phyloP scores from a whole-genome alignment of 495 filamentous ascomycete genomes.

The Collariella sp. region DNA sequence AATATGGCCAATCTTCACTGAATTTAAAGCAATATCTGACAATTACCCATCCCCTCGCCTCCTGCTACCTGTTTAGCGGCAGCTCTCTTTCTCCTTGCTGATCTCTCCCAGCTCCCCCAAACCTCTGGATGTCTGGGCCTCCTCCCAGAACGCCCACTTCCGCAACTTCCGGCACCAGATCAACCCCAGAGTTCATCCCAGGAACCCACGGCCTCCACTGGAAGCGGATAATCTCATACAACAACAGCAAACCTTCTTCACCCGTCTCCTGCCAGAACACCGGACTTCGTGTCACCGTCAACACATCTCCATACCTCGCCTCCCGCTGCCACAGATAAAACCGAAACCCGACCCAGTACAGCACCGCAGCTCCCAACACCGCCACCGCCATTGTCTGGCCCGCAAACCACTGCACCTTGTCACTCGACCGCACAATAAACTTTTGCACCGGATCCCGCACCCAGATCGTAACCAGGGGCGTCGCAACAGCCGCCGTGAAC shows the following conservation, averaged over 20 bases:
- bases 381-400: constrained; percentile 8
- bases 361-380: background rate
- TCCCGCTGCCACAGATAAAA: constrained; percentile 12
- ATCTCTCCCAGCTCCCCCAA: no score
- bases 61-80: no score
- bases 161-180: background rate
- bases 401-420: constrained; percentile 12
- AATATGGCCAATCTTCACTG: no score
- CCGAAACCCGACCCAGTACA: constrained; percentile 16
- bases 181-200: background rate
- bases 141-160: background rate
- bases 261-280: constrained; percentile 12
- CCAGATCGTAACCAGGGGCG: constrained; percentile 17
- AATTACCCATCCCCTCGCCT: no score
- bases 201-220: constrained; percentile 6
- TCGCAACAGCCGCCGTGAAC: constrained; percentile 9
- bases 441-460: constrained; percentile 8
- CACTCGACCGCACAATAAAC: constrained; percentile 2
- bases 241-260: constrained; percentile 4
- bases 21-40: no score
- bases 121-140: no score
- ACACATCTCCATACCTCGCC: constrained; percentile 1
- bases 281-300: constrained; percentile 10
- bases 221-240: constrained; percentile 16
- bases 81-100: no score